Evolutionary conservation across 1,284 basidiomycete genomes (phyloP).

Genomic region (Fomes fomentarius): DNA sequence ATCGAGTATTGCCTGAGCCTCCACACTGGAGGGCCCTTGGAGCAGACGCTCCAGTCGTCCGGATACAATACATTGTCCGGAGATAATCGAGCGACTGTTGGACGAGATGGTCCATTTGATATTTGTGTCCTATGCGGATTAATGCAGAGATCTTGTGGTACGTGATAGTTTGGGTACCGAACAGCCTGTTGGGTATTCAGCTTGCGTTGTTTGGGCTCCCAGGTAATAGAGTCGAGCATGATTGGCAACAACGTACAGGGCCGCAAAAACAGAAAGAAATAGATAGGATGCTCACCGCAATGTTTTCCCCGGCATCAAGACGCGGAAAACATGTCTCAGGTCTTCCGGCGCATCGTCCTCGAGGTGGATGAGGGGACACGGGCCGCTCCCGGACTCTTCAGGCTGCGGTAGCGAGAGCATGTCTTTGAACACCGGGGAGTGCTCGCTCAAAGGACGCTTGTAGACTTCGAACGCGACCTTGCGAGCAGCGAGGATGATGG

Average conservation of each 20-base stretch:
- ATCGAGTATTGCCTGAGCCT: background rate
- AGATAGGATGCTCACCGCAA: background rate
- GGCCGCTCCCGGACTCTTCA: background rate
- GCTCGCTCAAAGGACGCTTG: background rate
- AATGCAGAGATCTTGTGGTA: background rate
- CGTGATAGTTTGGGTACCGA: background rate
- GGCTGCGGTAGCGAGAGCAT: conserved; percentile 1
- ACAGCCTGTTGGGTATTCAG: background rate
- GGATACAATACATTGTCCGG: background rate
- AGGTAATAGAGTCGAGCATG: too few relatives aligned
- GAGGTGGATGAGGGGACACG: background rate
- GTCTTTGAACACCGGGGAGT: conserved; percentile 2
- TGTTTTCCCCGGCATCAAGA: background rate
- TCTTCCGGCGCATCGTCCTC: background rate
- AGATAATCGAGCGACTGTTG: background rate
- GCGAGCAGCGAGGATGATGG: background rate
- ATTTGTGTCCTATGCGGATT: background rate
- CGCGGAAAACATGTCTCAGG: background rate
- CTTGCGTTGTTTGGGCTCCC: background rate
- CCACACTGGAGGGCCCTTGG: background rate
- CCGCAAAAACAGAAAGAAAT: background rate
- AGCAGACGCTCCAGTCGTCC: background rate
- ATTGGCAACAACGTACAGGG: too few relatives aligned
- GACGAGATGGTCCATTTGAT: background rate
- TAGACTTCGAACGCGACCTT: conserved; percentile 4